phyloP scores from a whole-genome alignment of 129 eudicot species.

The Centaurea solstitialis region DNA sequence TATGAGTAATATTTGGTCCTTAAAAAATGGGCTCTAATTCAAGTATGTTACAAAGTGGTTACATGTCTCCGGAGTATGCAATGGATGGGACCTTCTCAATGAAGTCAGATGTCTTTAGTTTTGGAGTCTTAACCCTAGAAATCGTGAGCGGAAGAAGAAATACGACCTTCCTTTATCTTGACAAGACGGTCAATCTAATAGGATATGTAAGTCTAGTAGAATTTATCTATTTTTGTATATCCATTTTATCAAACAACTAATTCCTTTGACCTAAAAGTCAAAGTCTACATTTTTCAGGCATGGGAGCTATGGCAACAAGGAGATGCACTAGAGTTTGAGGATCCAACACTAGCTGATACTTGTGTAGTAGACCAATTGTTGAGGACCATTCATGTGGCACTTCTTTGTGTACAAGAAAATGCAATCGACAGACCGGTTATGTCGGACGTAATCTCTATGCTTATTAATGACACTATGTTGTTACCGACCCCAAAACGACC shows the following conservation, averaged over 20 bases:
- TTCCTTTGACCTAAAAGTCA: neutral
- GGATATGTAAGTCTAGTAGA: constrained; percentile 38
- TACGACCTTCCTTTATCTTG: constrained; percentile 22
- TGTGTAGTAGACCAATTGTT: constrained; percentile 10
- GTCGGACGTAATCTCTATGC: constrained; percentile 28
- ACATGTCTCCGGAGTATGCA: constrained; percentile 47
- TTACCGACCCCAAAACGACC: constrained; percentile 34
- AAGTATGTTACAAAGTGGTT: constrained; percentile 10
- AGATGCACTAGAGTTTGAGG: neutral
- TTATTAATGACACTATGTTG: constrained; percentile 16
- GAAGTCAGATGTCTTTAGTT: constrained; percentile 46
- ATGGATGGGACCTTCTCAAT: constrained; percentile 41
- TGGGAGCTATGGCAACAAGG: constrained; percentile 26
- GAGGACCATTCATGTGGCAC: constrained; percentile 20
- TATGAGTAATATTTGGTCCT: neutral
- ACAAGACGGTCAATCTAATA: constrained; percentile 28
- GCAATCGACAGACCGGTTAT: constrained; percentile 30
- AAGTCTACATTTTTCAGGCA: constrained; percentile 12
- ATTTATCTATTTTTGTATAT: neutral
- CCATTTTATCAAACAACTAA: neutral
- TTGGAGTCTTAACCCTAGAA: constrained; percentile 1
- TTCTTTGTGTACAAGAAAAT: constrained; percentile 28
- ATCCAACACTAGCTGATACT: constrained; percentile 16
- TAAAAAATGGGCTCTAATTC: neutral
- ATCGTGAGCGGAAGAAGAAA: constrained; percentile 7